Percentiles rank a stretch among this genome's conserved stretches.
Evolutionary conservation across 108 stramenopile genomes (phyloP).

Genomic region (Nitzschia sp.): DNA sequence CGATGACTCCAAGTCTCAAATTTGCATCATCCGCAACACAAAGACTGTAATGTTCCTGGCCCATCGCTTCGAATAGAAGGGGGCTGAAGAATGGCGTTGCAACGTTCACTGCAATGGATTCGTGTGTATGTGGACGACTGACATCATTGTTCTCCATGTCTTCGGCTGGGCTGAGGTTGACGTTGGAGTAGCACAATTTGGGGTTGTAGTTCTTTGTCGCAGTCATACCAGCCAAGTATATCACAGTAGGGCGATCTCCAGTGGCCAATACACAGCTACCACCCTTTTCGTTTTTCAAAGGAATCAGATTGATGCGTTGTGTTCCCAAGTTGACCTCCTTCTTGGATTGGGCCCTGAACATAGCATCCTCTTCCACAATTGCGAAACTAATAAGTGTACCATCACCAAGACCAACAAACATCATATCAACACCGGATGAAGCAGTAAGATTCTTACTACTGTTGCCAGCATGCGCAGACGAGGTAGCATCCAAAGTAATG

Average conservation of each 20-base stretch:
- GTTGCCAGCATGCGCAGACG: slow-evolving; percentile 25
- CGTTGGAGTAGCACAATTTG: slow-evolving; percentile 90
- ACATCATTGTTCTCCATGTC: slow-evolving; percentile 56
- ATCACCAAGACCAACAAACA: slow-evolving; percentile 96
- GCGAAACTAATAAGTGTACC: slow-evolving; percentile 87
- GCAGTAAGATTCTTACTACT: slow-evolving; percentile 16
- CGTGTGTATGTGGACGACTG: slow-evolving; percentile 42
- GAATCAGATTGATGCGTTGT: slow-evolving; percentile 87
- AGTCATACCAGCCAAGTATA: slow-evolving; percentile 78
- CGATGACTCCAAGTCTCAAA: slow-evolving; percentile 92
- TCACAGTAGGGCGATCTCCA: slow-evolving; percentile 95
- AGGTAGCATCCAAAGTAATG: slow-evolving; percentile 65
- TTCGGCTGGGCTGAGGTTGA: slow-evolving; percentile 76
- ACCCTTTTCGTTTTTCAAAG: slow-evolving; percentile 58
- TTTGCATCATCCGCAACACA: slow-evolving; percentile 87
- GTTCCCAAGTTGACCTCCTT: slow-evolving; percentile 94
- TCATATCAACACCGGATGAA: slow-evolving; percentile 66
- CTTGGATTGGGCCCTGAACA: slow-evolving; percentile 56
- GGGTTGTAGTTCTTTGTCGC: slow-evolving; percentile 50
- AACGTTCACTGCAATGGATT: slow-evolving; percentile 71
- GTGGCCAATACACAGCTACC: slow-evolving; percentile 91
- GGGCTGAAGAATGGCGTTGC: slow-evolving; percentile 76
- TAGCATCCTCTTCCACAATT: slow-evolving; percentile 43
- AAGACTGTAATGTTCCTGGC: slow-evolving; percentile 75
- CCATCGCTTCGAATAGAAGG: slow-evolving; percentile 58